Conservation (phyloP, 2,329 filamentous ascomycete genomes). For the Juglanconis juglandina region DNA sequence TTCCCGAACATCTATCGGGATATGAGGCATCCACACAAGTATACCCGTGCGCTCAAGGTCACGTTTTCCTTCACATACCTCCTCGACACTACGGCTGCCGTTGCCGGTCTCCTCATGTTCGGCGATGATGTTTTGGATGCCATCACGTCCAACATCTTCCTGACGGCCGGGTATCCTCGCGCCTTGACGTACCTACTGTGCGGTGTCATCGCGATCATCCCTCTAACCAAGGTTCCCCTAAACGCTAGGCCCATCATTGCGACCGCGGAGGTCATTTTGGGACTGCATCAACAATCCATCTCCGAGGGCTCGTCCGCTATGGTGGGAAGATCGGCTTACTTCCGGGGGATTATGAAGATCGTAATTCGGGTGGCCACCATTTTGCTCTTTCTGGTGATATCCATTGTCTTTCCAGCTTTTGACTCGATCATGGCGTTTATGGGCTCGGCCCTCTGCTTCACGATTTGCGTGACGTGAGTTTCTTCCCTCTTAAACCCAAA, state of each 20-base stretch:
- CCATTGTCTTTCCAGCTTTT: slow-evolving; percentile 69
- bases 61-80: slow-evolving; percentile 85
- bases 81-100: slow-evolving; percentile 76
- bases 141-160: slow-evolving; percentile 85
- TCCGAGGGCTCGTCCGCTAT: slow-evolving; percentile 41
- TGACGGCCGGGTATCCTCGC: slow-evolving; percentile 69
- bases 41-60: slow-evolving; percentile 67
- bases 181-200: slow-evolving; percentile 75
- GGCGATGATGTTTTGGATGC: slow-evolving; percentile 84
- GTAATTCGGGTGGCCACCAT: slow-evolving; percentile 64
- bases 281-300: slow-evolving; percentile 56
- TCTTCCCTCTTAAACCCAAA: not conserved
- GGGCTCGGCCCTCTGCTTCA: slow-evolving; percentile 81
- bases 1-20: slow-evolving; percentile 75
- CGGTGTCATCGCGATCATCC: slow-evolving; percentile 85
- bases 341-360: slow-evolving; percentile 57
- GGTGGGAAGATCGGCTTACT: slow-evolving; percentile 53
- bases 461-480: slow-evolving; percentile 77
- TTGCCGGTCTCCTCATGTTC: slow-evolving; percentile 90
- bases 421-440: slow-evolving; percentile 90
- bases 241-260: slow-evolving; percentile 85
- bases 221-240: slow-evolving; percentile 89
- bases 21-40: slow-evolving; percentile 76
- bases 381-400: slow-evolving; percentile 70
- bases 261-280: slow-evolving; percentile 76